Percentiles rank a stretch among this genome's conserved stretches.
These are phyloP conservation scores for Leptographium radiaticola DNA, from an alignment of 2,329 filamentous ascomycete species.

Conservation along the genomic window DNA sequence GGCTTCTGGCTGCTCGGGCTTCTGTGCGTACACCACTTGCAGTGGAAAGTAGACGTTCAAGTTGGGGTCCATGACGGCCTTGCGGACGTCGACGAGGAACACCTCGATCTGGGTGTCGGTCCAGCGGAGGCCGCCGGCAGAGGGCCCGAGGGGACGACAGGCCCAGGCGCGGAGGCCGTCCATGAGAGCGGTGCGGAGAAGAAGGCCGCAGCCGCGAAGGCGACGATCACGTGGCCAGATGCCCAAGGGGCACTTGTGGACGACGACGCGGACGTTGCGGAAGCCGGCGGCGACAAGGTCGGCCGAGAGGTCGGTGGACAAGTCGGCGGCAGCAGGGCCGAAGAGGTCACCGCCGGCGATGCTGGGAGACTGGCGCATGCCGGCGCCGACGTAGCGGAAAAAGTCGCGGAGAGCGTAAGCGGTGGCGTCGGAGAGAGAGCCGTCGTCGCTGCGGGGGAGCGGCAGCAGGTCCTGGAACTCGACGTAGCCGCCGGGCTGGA, in stretches of 20 bases:
- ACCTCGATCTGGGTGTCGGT: conserved; percentile 22
- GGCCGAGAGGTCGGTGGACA: conserved; percentile 15
- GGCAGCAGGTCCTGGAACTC: conserved; percentile 35
- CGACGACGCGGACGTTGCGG: conserved; percentile 17
- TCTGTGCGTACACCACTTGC: conserved; percentile 19
- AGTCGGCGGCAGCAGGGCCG: neutral
- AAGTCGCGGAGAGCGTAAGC: conserved; percentile 36
- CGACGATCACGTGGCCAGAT: conserved; percentile 30
- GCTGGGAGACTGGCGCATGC: conserved; percentile 14
- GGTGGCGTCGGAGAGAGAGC: conserved; percentile 22
- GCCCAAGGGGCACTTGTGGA: conserved; percentile 34
- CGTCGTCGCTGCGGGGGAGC: conserved; percentile 29
- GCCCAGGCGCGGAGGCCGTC: conserved; percentile 20
- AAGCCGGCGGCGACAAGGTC: conserved; percentile 30
- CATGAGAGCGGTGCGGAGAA: conserved; percentile 28
- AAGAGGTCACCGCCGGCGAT: conserved; percentile 7
- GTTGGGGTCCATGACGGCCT: conserved; percentile 17
- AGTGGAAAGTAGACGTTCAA: conserved; percentile 20
- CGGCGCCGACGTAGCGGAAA: conserved; percentile 22
- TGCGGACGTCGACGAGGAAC: conserved; percentile 22
- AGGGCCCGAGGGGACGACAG: conserved; percentile 15
- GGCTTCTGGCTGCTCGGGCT: conserved; percentile 11
- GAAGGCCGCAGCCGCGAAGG: conserved; percentile 30
- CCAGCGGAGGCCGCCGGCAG: conserved; percentile 19
- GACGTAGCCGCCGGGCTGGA: conserved; percentile 38